Percentiles rank a stretch among this genome's conserved stretches.
Evolutionary conservation across 331 rosid genomes (phyloP).

Genomic region (Dryas integrifolia): DNA sequence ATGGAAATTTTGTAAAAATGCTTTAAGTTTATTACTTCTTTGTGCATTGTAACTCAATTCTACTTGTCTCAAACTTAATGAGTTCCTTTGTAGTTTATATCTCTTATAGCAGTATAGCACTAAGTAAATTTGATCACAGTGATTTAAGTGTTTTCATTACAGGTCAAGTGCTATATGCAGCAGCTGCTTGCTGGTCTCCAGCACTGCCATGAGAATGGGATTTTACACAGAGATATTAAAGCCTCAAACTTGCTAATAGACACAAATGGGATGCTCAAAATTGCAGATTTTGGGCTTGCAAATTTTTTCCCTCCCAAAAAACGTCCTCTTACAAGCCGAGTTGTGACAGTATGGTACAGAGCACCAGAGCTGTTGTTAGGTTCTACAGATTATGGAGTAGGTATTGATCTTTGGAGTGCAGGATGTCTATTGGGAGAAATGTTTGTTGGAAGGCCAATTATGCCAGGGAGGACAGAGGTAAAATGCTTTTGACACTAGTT

Average conservation of each 20-base stretch:
- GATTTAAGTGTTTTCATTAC: conserved; percentile 12
- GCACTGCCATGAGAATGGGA: conserved; percentile 59
- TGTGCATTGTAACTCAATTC: neutral
- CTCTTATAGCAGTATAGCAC: neutral
- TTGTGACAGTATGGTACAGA: conserved; percentile 85
- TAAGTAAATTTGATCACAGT: neutral
- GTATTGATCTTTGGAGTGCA: conserved; percentile 87
- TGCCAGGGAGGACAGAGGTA: conserved; percentile 87
- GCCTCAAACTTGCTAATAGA: conserved; percentile 73
- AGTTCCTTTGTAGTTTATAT: neutral
- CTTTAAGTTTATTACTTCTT: neutral
- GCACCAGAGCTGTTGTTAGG: conserved; percentile 84
- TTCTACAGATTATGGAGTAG: conserved; percentile 64
- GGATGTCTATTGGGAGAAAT: conserved; percentile 68
- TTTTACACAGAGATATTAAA: conserved; percentile 67
- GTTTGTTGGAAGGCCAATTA: conserved; percentile 61
- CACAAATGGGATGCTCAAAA: conserved; percentile 56
- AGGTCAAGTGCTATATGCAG: conserved; percentile 74
- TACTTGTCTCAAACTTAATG: neutral
- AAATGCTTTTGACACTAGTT: conserved; percentile 8
- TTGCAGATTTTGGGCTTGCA: conserved; percentile 85
- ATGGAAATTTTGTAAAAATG: neutral
- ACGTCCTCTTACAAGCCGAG: conserved; percentile 55
- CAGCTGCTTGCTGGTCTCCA: conserved; percentile 70
- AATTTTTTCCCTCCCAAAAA: conserved; percentile 37